A percentile compares a stretch with the other conserved stretches of the same genome.
Evolutionary conservation across 257 asterid genomes (phyloP).

Genomic region (Nemophila menziesii): DNA sequence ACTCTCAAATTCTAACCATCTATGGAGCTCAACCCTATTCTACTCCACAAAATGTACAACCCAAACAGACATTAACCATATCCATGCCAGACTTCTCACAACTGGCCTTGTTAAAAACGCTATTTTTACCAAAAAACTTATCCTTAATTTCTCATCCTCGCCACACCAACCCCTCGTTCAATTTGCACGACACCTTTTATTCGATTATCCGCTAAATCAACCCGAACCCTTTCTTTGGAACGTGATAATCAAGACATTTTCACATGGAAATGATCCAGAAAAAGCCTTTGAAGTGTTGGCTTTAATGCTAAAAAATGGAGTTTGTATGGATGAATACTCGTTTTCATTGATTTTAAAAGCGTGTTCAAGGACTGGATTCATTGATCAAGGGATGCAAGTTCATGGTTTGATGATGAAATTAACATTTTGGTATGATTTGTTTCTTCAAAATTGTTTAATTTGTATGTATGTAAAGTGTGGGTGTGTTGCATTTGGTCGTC

Average conservation of each 20-base stretch:
- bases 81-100: slow-evolving; percentile 53
- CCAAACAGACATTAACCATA: slow-evolving; percentile 41
- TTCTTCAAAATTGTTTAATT: slow-evolving; percentile 56
- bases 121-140: slow-evolving; percentile 35
- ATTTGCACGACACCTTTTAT: slow-evolving; percentile 48
- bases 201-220: slow-evolving; percentile 14
- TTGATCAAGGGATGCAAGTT: slow-evolving; percentile 49
- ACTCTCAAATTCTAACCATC: slow-evolving; percentile 31
- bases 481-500: slow-evolving; percentile 31
- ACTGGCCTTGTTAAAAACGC: slow-evolving; percentile 48
- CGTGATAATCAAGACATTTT: slow-evolving; percentile 42
- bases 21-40: slow-evolving; percentile 41
- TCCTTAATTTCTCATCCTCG: slow-evolving; percentile 38
- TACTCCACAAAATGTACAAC: slow-evolving; percentile 46
- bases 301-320: slow-evolving; percentile 58
- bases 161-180: slow-evolving; percentile 26
- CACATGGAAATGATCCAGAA: slow-evolving; percentile 44
- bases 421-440: slow-evolving; percentile 42
- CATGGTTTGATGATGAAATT: slow-evolving; percentile 60
- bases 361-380: slow-evolving; percentile 37
- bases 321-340: slow-evolving; percentile 48
- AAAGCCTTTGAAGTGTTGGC: slow-evolving; percentile 46
- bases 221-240: slow-evolving; percentile 69
- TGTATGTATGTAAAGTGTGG: slow-evolving; percentile 51
- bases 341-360: slow-evolving; percentile 61